Evolutionary conservation across 2,329 filamentous ascomycete species (phyloP), one percentile per base, ranked within the genome.

Genomic region (Atkinsonella hypoxylon): DNA sequence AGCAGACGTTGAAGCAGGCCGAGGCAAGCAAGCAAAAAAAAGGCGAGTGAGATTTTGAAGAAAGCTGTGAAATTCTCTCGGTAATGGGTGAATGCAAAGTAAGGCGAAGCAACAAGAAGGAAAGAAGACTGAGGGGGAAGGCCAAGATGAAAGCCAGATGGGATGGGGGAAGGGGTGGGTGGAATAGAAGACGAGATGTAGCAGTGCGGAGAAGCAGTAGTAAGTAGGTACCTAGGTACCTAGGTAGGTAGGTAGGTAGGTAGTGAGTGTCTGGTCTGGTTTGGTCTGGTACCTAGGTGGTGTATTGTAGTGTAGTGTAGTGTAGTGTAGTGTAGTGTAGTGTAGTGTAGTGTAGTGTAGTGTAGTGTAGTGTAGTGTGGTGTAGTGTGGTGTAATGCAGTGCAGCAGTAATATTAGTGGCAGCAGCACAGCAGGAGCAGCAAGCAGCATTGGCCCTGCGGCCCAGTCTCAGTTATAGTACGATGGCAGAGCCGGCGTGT

Each of bases 81-180:
- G 45, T 17, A 30, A n/a, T 30, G 40, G 31, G 34, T 47, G 36
- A 41, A 34, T 13, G 40, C 17, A 31, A 45, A n/a, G 44, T n/a
- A 45, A 31, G 11, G 17, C 12, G 6, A 39, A 18, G 15, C 18
- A 47, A 43, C 31, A 20, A 45, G 36, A 22, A n/a, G 10, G 43
- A 48, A 32, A 36, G 39, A 20, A 40, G 47, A 49, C 18, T 17
- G 40, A 44, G 17, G 48, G 20, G 42, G 20, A 32, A 22, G 7
- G 34, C 18, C n/a, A 18, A 45, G 48, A 48, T 46, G 47, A 42
- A 51, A 48, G 51, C 17, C n/a, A 39, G 34, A 50, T 36, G 44
- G 40, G 54, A 53, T 44, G 48, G 50, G 45, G 45, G 41, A 53
- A 44, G 44, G 47, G 39, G 40, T 32, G 50, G 50, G 26, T 26